These are phyloP conservation scores for Cylindrotheca closterium DNA, from an alignment of 108 stramenopile species.

Conservation along the genomic window DNA sequence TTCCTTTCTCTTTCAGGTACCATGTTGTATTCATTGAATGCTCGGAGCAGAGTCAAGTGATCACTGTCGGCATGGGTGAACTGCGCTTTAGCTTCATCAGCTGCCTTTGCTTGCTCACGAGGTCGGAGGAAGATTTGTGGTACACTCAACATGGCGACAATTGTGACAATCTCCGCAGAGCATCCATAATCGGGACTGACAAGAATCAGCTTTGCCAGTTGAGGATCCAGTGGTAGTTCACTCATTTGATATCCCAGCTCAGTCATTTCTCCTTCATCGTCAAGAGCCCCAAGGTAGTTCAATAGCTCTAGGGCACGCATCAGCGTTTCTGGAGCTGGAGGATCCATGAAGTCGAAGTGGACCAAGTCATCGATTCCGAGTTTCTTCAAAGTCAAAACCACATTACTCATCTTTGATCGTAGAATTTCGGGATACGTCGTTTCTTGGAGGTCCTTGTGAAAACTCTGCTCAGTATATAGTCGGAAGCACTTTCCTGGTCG, in stretches of 20 bases:
- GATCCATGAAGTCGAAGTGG: slow-evolving; percentile 99
- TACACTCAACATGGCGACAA: slow-evolving; percentile 95
- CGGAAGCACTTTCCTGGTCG: slow-evolving; percentile 99
- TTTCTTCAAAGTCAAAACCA: slow-evolving; percentile 96
- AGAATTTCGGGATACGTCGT: slow-evolving; percentile 99
- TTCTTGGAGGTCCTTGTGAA: slow-evolving; percentile 95
- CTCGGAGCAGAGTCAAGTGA: slow-evolving; percentile 96
- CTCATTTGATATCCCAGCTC: slow-evolving; percentile 97
- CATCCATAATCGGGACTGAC: slow-evolving; percentile 93
- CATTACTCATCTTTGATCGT: slow-evolving; percentile 89
- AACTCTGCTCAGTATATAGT: slow-evolving; percentile 97
- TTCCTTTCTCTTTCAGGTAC: slow-evolving; percentile 81
- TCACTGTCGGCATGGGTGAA: slow-evolving; percentile 95
- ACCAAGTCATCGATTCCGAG: slow-evolving; percentile 98
- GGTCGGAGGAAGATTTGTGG: slow-evolving; percentile 97
- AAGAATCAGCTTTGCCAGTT: slow-evolving; percentile 93
- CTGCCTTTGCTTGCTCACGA: slow-evolving; percentile 91
- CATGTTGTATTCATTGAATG: slow-evolving; percentile 88
- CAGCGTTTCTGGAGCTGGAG: slow-evolving; percentile 98
- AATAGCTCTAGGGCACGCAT: slow-evolving; percentile 97
- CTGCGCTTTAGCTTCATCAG: slow-evolving; percentile 98
- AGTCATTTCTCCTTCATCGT: slow-evolving; percentile 98
- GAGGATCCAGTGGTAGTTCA: slow-evolving; percentile 90
- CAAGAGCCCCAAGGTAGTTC: slow-evolving; percentile 97
- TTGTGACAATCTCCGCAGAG: slow-evolving; percentile 95